Conservation (phyloP, 2,329 filamentous ascomycete genomes). For the Kalaharituber pfeilii region DNA sequence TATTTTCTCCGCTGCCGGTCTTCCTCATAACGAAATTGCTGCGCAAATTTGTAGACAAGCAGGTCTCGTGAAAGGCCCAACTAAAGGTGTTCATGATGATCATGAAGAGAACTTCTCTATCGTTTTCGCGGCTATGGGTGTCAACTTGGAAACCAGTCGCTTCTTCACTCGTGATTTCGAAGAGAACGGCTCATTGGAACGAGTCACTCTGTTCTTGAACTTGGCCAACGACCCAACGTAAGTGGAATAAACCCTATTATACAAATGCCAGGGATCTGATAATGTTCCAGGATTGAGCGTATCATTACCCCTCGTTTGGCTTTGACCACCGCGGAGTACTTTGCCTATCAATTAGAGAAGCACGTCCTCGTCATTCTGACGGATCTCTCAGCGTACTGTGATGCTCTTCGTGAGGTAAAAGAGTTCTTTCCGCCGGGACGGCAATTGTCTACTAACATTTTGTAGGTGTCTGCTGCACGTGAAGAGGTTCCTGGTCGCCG, state of each 20-base stretch:
- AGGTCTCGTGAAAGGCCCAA: conserved; percentile 77
- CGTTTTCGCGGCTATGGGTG: conserved; percentile 98
- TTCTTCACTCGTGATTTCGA: conserved; percentile 99
- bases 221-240: conserved; percentile 97
- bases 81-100: conserved; percentile 87
- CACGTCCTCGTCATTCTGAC: conserved; percentile 98
- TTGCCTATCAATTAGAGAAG: conserved; percentile 99
- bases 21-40: conserved; percentile 98
- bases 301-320: conserved; percentile 31
- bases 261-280: too few species aligned
- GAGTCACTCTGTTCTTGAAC: conserved; percentile 94
- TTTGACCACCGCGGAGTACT: conserved; percentile 96
- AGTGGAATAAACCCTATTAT: conserved; percentile 27
- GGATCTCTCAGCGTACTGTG: conserved; percentile 93
- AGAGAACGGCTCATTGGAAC: conserved; percentile 97
- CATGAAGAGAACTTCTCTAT: conserved; percentile 99
- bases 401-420: conserved; percentile 68
- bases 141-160: conserved; percentile 94
- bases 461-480: conserved; percentile 67
- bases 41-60: conserved; percentile 98
- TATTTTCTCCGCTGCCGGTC: conserved; percentile 95
- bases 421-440: too few species aligned
- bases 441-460: too few species aligned
- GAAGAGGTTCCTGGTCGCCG: conserved; percentile 98
- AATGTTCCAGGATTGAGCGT: conserved; percentile 1